Evolutionary conservation across 805 yeast genomes (phyloP), one percentile per base, ranked within the genome.

Genomic region (Nakazawaea pomicola): DNA sequence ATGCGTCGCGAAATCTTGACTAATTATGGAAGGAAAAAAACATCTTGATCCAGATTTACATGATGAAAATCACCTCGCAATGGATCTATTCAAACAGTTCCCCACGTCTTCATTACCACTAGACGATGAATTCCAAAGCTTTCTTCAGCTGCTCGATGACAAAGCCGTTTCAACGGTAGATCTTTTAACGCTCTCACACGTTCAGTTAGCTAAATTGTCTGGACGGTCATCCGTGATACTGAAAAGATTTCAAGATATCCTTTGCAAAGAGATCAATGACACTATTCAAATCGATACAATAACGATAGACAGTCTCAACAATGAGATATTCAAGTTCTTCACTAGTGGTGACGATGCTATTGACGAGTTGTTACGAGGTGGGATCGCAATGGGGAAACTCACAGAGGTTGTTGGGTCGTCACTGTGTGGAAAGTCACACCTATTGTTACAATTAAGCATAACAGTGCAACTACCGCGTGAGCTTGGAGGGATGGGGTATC

Each of bases 351-450:
- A 72, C 52, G 55, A 53, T 1, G 50, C 47, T 4, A 47, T 83
- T 1, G 90, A 83, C 52, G 52, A 48, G 8, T 44, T 63, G 0
- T 54, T 83, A 4, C 64, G 68, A 29, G 82, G 80, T 3, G 91
- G 90, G 0, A 64, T 83, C 4, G 70, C 64, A 2, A 56, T 72
- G 3, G 75, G 80, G 3, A 59, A 68, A 18, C 55, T 83, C 2
- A 80, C 89, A 0, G 98, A 90, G 61, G 56, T 91, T 3, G 80
- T 78, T 50, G 98, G 98, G 0, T 83, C 82, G 19, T 78, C 95
- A 38, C 85, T 95, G 0, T 72, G 84, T 1, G 98, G 96, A 0
- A 91, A 91, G 53, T 81, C 96, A 0, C 95, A 90, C 49, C 61
- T 90, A 4, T 61, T 84, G 19, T 70, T 81, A 64, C 91, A 83